phyloP scores from a whole-genome alignment of 176 grass and related monocot species.

The Carex kokanica region DNA sequence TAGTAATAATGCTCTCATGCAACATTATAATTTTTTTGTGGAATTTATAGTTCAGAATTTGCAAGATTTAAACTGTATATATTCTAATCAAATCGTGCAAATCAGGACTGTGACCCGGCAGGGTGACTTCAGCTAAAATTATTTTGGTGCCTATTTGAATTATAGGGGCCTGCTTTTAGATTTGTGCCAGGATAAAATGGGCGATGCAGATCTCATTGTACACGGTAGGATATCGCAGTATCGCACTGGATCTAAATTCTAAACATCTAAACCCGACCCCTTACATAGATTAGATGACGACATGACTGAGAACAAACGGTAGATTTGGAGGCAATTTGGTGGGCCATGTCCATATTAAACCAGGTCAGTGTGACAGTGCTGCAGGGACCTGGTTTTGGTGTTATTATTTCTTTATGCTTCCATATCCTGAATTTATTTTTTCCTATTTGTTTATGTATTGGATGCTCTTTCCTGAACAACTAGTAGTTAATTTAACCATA shows the following conservation, averaged over 20 bases:
- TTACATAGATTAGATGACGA: slow-evolving; percentile 7
- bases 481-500: background rate
- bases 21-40: background rate
- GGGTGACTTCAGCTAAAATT: too few species aligned
- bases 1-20: background rate
- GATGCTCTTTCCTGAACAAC: background rate
- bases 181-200: too few species aligned
- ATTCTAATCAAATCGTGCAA: too few species aligned
- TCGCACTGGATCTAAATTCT: background rate
- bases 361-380: slow-evolving; percentile 20
- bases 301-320: background rate
- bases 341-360: slow-evolving; percentile 11
- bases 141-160: too few species aligned
- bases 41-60: background rate
- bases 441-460: slow-evolving; percentile 10
- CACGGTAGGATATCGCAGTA: too few species aligned
- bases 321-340: slow-evolving; percentile 21
- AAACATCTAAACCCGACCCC: background rate
- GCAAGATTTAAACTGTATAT: background rate
- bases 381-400: slow-evolving; percentile 3
- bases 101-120: background rate
- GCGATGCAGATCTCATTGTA: too few species aligned
- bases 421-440: slow-evolving; percentile 6
- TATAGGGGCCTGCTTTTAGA: too few species aligned
- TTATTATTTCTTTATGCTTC: slow-evolving; percentile 8